phyloP scores from a whole-genome alignment of 345 rosid genomes.

The Pelargonium nanum region DNA sequence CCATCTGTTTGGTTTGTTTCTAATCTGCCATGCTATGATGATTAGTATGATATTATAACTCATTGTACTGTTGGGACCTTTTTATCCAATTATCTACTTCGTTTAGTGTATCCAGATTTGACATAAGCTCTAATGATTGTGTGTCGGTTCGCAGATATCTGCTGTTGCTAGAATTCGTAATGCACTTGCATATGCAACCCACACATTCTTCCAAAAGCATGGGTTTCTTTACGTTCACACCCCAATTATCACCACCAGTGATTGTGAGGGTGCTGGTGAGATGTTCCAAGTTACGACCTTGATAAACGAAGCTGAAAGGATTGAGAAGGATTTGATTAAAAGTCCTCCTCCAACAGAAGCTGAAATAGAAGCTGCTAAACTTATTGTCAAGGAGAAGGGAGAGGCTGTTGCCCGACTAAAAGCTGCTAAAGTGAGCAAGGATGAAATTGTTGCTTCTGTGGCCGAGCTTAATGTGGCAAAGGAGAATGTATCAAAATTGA shows the following conservation, averaged over 20 bases:
- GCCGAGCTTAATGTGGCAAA: constrained; percentile 51
- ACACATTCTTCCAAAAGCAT: background rate
- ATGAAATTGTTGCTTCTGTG: background rate
- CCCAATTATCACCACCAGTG: constrained; percentile 5
- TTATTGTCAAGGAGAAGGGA: constrained; percentile 48
- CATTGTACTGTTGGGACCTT: background rate
- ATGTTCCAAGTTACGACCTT: constrained; percentile 66
- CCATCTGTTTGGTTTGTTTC: background rate
- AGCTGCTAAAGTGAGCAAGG: constrained; percentile 14
- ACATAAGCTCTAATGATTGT: background rate
- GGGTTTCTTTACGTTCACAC: background rate
- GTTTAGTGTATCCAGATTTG: too few relatives aligned
- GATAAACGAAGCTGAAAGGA: constrained; percentile 50
- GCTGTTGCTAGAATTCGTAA: constrained; percentile 1
- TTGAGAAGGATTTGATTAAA: constrained; percentile 57
- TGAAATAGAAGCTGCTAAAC: constrained; percentile 21
- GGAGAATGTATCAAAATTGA: constrained; percentile 36
- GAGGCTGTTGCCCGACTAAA: constrained; percentile 51
- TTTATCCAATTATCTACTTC: too few relatives aligned
- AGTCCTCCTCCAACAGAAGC: constrained; percentile 80
- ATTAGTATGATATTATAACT: too few relatives aligned
- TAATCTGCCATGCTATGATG: too few relatives aligned
- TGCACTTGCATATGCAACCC: constrained; percentile 3
- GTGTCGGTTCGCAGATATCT: background rate
- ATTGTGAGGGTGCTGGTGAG: constrained; percentile 9